Evolutionary conservation across 208 protist genomes (phyloP).

Genomic region (Acanthamoeba triangularis): DNA sequence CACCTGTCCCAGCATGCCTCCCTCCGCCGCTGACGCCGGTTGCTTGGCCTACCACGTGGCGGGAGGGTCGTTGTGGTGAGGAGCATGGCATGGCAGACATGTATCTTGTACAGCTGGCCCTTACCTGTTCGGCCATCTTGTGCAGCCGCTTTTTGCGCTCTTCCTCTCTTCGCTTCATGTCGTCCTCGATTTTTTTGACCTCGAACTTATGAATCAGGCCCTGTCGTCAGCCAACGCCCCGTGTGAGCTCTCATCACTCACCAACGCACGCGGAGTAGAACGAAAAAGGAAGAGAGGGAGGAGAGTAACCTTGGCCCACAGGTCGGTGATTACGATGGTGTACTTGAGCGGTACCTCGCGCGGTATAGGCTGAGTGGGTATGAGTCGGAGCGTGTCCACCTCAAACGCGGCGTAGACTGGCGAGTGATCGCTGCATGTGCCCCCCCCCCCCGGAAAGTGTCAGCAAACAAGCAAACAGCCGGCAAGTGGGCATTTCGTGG

Average conservation of each 20-base stretch:
- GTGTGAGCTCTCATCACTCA: too few species aligned
- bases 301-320: slow-evolving; percentile 25
- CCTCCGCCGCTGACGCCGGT: background rate
- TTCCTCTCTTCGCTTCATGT: slow-evolving; percentile 17
- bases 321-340: slow-evolving; percentile 57
- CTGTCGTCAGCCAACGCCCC: background rate
- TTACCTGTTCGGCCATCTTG: slow-evolving; percentile 34
- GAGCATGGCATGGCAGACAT: too few species aligned
- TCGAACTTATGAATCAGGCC: slow-evolving; percentile 61
- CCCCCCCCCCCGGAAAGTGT: background rate
- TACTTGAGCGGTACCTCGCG: slow-evolving; percentile 19
- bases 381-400: slow-evolving; percentile 18
- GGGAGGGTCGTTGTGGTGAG: too few species aligned
- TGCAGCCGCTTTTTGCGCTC: slow-evolving; percentile 34
- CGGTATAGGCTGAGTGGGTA: background rate
- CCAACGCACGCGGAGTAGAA: background rate
- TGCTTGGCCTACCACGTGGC: background rate
- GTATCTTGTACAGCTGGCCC: background rate
- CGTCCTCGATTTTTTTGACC: slow-evolving; percentile 52
- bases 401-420: slow-evolving; percentile 66
- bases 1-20: background rate
- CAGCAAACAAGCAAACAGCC: background rate
- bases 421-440: slow-evolving; percentile 61
- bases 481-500: too few species aligned
- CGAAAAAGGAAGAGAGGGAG: background rate